phyloP scores from a whole-genome alignment of 352 stramenopile genomes.

The Globisporangium echinulatum region DNA sequence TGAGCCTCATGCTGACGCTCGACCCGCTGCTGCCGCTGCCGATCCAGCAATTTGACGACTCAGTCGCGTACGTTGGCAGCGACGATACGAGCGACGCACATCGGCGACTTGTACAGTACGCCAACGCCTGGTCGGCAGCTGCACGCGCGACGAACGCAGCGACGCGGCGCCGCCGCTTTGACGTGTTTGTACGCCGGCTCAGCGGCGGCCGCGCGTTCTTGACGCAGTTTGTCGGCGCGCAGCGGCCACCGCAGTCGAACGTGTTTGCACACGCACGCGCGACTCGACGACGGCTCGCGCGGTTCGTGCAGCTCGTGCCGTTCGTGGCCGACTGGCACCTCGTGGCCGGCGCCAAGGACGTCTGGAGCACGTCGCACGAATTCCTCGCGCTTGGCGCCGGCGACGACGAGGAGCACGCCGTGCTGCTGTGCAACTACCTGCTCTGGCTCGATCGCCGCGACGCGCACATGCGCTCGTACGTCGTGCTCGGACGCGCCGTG shows the following conservation, averaged over 20 bases:
- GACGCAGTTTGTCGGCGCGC: conserved; percentile 62
- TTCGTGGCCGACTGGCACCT: conserved; percentile 89
- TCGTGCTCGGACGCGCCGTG: conserved; percentile 82
- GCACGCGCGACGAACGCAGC: conserved; percentile 12
- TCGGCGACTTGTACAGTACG: conserved; percentile 28
- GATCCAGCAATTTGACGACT: conserved; percentile 16
- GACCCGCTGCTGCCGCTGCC: conserved; percentile 73
- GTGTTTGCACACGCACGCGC: conserved; percentile 10
- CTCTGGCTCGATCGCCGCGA: conserved; percentile 71
- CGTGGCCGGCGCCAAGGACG: conserved; percentile 71
- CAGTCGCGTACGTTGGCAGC: conserved; percentile 5
- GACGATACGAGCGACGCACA: conserved; percentile 15
- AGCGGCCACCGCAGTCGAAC: conserved; percentile 38
- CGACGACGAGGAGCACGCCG: conserved; percentile 88
- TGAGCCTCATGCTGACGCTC: conserved; percentile 85
- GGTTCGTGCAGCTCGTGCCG: conserved; percentile 90
- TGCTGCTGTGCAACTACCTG: conserved; percentile 90
- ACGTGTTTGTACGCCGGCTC: conserved; percentile 76
- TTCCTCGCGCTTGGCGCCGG: conserved; percentile 86
- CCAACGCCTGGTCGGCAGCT: conserved; percentile 21
- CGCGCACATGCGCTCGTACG: conserved; percentile 41
- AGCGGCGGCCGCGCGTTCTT: conserved; percentile 59
- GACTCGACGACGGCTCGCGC: conserved; percentile 38
- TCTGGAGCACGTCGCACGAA: conserved; percentile 89
- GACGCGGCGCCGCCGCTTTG: conserved; percentile 35